Conservation (phyloP, 1,284 basidiomycete species). For the Ustilago bromivora region DNA sequence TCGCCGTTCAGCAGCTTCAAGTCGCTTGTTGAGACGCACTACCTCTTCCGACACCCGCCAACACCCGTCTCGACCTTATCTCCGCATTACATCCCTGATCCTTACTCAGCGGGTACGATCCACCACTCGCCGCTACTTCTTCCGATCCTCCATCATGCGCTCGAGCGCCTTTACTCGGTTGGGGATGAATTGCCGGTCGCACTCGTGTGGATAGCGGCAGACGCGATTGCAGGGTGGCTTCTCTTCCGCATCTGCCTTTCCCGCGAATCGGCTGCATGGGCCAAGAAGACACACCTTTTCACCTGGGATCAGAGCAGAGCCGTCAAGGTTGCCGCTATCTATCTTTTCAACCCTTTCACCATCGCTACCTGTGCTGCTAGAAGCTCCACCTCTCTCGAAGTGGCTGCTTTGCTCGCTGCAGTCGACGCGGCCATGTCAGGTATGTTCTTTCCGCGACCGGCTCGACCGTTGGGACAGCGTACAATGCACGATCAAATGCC, state of each 20-base stretch:
- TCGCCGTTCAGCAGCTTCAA: conserved; percentile 83
- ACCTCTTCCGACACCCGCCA: conserved; percentile 33
- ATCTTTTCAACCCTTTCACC: conserved; percentile 88
- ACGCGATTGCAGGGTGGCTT: conserved; percentile 73
- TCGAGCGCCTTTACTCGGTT: conserved; percentile 1
- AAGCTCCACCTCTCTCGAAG: conserved; percentile 85
- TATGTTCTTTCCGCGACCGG: conserved; percentile 67
- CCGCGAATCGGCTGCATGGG: conserved; percentile 24
- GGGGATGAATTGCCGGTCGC: conserved; percentile 72
- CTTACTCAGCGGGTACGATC: conserved; percentile 33
- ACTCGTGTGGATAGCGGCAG: conserved; percentile 79
- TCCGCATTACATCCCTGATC: conserved; percentile 21
- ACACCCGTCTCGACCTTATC: conserved; percentile 15
- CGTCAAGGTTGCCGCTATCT: conserved; percentile 68
- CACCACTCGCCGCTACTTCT: conserved; percentile 81
- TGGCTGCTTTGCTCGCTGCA: conserved; percentile 77
- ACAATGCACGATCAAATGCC: background rate
- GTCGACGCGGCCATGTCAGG: conserved; percentile 81
- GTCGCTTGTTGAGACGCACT: conserved; percentile 71
- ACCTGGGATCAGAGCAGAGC: conserved; percentile 49
- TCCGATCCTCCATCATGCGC: conserved; percentile 72
- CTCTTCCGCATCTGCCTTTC: conserved; percentile 43
- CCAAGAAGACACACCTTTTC: conserved; percentile 31
- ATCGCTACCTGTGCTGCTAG: conserved; percentile 81
- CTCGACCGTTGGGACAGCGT: background rate